These are phyloP conservation scores for Medicago arabica DNA, from an alignment of 306 rosid species.

Conservation along the genomic window DNA sequence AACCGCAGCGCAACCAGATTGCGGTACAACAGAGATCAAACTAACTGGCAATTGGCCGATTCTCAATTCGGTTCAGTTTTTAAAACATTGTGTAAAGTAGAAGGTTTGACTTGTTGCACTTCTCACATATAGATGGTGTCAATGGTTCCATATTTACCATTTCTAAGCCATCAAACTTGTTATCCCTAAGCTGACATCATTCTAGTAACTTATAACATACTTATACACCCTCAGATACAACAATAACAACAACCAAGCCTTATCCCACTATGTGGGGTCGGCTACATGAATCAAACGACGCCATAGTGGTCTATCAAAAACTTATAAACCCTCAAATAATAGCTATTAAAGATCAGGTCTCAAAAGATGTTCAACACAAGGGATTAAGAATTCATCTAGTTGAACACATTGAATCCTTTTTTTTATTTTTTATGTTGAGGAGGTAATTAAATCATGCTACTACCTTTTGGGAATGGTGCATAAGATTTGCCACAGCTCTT, in stretches of 20 bases:
- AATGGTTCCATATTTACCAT: constrained; percentile 19
- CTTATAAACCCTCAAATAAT: not conserved
- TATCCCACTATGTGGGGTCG: too few relatives aligned
- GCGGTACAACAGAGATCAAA: not conserved
- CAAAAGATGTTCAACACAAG: not conserved
- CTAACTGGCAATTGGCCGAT: not conserved
- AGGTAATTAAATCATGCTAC: constrained; percentile 1
- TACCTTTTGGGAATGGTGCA: constrained; percentile 98
- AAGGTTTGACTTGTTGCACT: constrained; percentile 7
- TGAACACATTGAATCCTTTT: not conserved
- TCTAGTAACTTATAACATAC: not conserved
- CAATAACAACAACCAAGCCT: too few relatives aligned
- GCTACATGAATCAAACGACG: too few relatives aligned
- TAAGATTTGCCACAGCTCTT: constrained; percentile 91
- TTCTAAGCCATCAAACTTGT: constrained; percentile 24
- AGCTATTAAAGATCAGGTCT: not conserved
- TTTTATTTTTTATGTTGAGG: not conserved
- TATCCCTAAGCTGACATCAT: constrained; percentile 2
- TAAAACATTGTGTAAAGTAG: not conserved
- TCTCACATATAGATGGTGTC: not conserved
- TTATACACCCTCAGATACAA: too few relatives aligned
- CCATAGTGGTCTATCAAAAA: too few relatives aligned
- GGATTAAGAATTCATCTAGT: not conserved
- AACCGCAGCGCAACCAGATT: not conserved
- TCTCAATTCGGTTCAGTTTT: not conserved